Conservation (phyloP, 78 protist genomes). For the Chrysochromulina tobinii region DNA sequence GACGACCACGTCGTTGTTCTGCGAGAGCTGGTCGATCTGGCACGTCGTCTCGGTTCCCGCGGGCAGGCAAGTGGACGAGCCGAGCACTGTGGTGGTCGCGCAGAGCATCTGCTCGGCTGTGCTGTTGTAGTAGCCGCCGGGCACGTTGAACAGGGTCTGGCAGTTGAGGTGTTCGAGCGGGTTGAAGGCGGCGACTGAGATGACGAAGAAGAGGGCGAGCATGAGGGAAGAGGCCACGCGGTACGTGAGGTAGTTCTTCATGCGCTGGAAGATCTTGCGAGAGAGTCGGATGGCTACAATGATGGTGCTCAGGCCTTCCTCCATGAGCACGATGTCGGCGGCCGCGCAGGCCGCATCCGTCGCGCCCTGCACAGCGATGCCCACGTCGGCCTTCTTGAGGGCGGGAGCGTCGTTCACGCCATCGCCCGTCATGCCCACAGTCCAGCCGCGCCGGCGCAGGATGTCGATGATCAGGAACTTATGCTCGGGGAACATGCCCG, state of each 20-base stretch:
- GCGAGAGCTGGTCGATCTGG: too few relatives aligned
- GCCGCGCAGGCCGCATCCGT: too few relatives aligned
- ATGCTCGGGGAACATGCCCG: slow-evolving; percentile 66
- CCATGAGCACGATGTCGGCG: background rate
- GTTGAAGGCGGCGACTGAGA: background rate
- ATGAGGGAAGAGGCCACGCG: background rate
- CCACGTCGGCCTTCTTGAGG: slow-evolving; percentile 81
- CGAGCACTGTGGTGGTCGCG: too few relatives aligned
- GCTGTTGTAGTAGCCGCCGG: too few relatives aligned
- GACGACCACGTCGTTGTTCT: too few relatives aligned
- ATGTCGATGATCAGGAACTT: slow-evolving; percentile 62
- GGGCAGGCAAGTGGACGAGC: too few relatives aligned
- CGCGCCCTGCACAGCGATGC: slow-evolving; percentile 89
- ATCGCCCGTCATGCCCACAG: slow-evolving; percentile 84
- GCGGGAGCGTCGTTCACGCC: slow-evolving; percentile 98
- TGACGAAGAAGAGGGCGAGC: background rate
- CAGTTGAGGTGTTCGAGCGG: background rate
- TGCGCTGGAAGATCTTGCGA: background rate
- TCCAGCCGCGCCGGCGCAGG: slow-evolving; percentile 38
- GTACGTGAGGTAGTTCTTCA: background rate
- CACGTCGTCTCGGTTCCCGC: too few relatives aligned
- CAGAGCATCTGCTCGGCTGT: too few relatives aligned
- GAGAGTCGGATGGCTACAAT: background rate
- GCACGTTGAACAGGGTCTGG: too few relatives aligned
- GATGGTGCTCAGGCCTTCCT: background rate